Evolutionary conservation across 768 basidiomycete genomes (phyloP), one percentile per base, ranked within the genome.

Genomic region (Leccinum truebloodii): DNA sequence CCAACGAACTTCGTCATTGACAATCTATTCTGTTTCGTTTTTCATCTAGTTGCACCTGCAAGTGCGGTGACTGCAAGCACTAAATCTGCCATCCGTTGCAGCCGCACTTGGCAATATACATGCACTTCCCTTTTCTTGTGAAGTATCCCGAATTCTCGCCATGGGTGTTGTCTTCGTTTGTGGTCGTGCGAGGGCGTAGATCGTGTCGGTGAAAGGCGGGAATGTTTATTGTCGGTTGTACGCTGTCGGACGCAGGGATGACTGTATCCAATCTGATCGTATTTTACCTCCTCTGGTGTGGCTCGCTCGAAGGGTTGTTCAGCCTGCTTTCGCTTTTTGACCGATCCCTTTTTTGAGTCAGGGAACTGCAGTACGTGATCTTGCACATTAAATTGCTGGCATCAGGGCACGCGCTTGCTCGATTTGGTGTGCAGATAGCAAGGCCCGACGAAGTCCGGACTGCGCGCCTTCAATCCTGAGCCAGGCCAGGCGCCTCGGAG

Each of bases 21-120:
- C 26, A 3, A n/a, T 13, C 8, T 24, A 46, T 9, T 46, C 44
- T 22, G 7, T 24, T 32, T 51, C 18, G 49, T 26, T 22, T 7
- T 6, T 14, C 12, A 16, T 1, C 20, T 10, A 30, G 67, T 7
- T 69, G 67, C 46, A 26, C 35, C 44, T 68, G 64, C 67, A 63
- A 57, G 39, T 66, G 67, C 28, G 34, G 59, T 51, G 64, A 61
- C 54, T 69, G 67, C 67, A 66, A 63, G 60, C 61, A 64, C 49
- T 69, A 52, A 57, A 57, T 24, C 6, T 14, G 46, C 5, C 22
- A 22, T 48, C 6, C 46, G 13, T 13, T 46, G 10, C n/a, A 44
- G 41, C n/a, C 41, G n/a, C n/a, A 44, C 41, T n/a, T 20, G 8
- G n/a, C 41, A 44, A 20, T 20, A 44, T 10, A n/a, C 9, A 20